phyloP scores from a whole-genome alignment of 2,329 filamentous ascomycete genomes.

The Aureobasidium sp. region DNA sequence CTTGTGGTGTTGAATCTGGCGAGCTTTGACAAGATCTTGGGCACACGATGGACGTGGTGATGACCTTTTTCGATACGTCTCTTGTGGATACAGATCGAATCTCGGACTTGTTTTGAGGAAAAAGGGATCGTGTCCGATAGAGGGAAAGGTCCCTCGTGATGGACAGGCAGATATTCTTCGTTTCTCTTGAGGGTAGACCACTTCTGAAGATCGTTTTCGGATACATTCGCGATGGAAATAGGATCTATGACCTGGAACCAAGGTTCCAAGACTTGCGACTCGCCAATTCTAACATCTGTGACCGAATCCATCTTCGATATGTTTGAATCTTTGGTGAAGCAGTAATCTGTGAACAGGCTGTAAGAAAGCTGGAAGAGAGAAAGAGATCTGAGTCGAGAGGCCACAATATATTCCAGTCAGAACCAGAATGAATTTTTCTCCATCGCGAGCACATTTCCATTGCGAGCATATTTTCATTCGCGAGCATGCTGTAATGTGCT shows the following conservation, averaged over 20 bases:
- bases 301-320: not conserved
- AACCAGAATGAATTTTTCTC: no score
- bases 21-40: not conserved
- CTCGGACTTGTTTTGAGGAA: not conserved
- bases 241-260: not conserved
- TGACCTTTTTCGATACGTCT: not conserved
- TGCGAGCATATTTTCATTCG: not conserved
- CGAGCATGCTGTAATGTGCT: not conserved
- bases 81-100: not conserved
- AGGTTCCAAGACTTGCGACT: not conserved
- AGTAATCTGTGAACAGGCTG: not conserved
- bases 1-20: not conserved
- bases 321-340: not conserved
- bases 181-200: not conserved
- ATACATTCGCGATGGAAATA: not conserved
- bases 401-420: not conserved
- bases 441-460: no score
- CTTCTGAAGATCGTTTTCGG: not conserved
- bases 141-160: not conserved
- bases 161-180: not conserved
- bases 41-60: not conserved
- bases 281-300: not conserved
- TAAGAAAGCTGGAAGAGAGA: not conserved
- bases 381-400: not conserved
- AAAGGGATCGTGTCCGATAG: not conserved